These are phyloP conservation scores for Pichia sp. DNA, from an alignment of 1,139 yeast genomes.

Conservation along the genomic window DNA sequence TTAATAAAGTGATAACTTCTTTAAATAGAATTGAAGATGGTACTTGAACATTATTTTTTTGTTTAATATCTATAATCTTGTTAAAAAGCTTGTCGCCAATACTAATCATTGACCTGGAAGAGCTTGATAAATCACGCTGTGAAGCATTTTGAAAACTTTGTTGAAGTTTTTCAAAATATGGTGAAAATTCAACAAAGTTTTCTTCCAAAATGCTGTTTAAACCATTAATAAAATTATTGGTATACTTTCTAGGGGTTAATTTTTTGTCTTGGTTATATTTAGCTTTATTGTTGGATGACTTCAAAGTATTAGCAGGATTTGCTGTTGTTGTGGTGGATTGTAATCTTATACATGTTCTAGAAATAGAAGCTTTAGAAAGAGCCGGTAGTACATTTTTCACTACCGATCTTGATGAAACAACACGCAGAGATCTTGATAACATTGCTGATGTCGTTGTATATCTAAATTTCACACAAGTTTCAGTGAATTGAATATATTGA, in stretches of 20 bases:
- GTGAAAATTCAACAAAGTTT: slow-evolving; percentile 14
- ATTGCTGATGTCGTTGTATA: neutral
- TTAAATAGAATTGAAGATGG: slow-evolving; percentile 20
- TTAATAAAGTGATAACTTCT: slow-evolving; percentile 16
- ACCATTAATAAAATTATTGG: slow-evolving; percentile 1
- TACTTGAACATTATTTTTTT: slow-evolving; percentile 12
- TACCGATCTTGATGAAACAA: neutral
- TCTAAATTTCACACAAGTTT: neutral
- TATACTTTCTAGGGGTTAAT: neutral
- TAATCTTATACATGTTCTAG: neutral
- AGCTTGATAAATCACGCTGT: neutral
- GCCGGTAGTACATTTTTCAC: neutral
- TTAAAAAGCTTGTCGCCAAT: slow-evolving; percentile 17
- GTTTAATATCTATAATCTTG: slow-evolving; percentile 15
- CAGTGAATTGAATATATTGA: neutral
- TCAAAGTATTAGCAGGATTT: neutral
- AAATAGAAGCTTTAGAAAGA: neutral
- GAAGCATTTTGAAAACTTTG: slow-evolving; percentile 5
- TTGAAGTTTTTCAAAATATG: slow-evolving; percentile 13
- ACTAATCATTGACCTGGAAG: slow-evolving; percentile 4
- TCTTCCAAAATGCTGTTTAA: slow-evolving; percentile 1
- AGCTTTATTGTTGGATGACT: neutral
- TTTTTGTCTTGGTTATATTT: neutral
- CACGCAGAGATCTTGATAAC: neutral
- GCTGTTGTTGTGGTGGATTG: neutral